Evolutionary conservation across 371 early-diverging fungal species (phyloP), one percentile per base, ranked within the genome.

Genomic region (Hamiltosporidium tvaerminnensis): DNA sequence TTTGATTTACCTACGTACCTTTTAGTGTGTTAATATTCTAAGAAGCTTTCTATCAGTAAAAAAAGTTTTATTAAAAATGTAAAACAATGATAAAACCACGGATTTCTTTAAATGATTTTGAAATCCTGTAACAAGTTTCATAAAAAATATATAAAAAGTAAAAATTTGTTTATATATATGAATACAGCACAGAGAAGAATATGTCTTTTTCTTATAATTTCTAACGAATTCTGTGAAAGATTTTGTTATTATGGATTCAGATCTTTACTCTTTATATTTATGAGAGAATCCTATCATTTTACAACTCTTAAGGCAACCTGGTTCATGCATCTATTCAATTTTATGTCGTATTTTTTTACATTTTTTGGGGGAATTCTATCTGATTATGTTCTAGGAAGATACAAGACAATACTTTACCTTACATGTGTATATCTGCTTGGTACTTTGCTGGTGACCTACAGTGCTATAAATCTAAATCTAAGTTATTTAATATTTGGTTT

Each of bases 341-440:
- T 86, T 74, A 81, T 85, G 76, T 83, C 84, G 59, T 90, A 87
- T 75, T 71, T 85, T 48, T 86, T 85, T 47, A 81, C 88, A 39
- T 80, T 87, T 50, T 59, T 87, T 30, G 87, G 88, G 61, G 88
- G 86, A 39, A 67, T 85, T 30, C 67, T 88, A 52, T 84, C 87
- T 50, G 90, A 88, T 80, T 81, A 82, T 66, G 82, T 82, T 70
- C 74, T 85, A 39, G 90, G 90, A 63, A 86, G 86, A 75, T 87
- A 82, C 78, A 81, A 81, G 67, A 84, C 88, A 12, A 87, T 88
- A 32, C 54, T 85, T 30, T 47, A 83, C 35, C 85, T 87, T 49
- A 70, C 81, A 32, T 41, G 73, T 36, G 57, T 84, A 38, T 88
- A 90, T 69, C 65, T 83, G 1, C 36, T 82, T 34, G 89, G 90